Base-by-base conservation (phyloP, 1,284 basidiomycete species). In the Schizophyllum amplum region DNA sequence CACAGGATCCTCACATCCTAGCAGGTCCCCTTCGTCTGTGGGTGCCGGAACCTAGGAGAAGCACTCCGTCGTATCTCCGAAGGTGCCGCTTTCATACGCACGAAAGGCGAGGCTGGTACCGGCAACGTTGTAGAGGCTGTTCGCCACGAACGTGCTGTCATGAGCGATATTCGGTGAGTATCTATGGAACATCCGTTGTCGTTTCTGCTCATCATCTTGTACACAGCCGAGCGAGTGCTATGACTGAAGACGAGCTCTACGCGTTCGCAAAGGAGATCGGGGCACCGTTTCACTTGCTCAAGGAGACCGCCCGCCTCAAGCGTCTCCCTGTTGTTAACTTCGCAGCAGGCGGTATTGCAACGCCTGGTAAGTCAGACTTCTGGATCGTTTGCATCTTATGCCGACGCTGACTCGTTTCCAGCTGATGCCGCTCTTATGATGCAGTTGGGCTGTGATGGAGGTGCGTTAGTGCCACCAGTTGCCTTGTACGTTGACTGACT, bases 401-500 rank as follows among this genome's bases (percentile, higher is more conserved):
- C 54, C 47, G 7, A 21, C 60, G 17, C 24, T 53, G 50, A 27
- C 56, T 62, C 54, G 55, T 54, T 52, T 42, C 3, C 62, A 89
- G 90, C 94, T 62, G 96, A 99, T 71, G 97, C 96, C 22, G 97
- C 97, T 3, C 75, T 99, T 62, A 98, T 99, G 96, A 99, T 99
- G 96, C 95, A 98, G 70, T 83, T 99, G 46, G 95, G 96, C 53
- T 95, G 93, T 71, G 96, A 99, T 69, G 96, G 97, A 79, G 92
- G 92, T 92, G 66, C 62, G 80, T 74, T 47, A 48, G 51, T 5
- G n/a, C 51, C n/a, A 54, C 53, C 53, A 63, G 52, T 50, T 59
- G 33, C 26, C 60, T 57, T 51, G 49, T 46, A 24, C 22, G 51
- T 52, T 63, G 47, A 59, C 57, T 59, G 50, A 58, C 64, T 52